phyloP scores from a whole-genome alignment of 129 eudicot species.

The Scalesia atractyloides region DNA sequence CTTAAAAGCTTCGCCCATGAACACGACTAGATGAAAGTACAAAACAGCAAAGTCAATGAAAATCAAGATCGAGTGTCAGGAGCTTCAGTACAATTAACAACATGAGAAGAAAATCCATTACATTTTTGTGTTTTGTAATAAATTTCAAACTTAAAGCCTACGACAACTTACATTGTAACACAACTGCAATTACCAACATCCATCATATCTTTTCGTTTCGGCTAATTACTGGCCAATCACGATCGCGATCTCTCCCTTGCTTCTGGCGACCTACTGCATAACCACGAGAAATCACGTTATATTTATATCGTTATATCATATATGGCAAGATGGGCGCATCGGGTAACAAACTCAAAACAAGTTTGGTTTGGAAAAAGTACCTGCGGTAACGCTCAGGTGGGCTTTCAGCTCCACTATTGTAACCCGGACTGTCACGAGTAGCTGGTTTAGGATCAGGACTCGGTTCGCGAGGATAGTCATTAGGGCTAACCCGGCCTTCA shows the following conservation, averaged over 20 bases:
- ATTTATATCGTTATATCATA: background rate
- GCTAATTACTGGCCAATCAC: slow-evolving; percentile 1
- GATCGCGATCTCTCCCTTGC: slow-evolving; percentile 58
- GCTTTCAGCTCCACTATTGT: slow-evolving; percentile 55
- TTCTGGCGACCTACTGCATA: slow-evolving; percentile 52
- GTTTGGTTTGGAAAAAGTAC: slow-evolving; percentile 31
- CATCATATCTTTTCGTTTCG: background rate
- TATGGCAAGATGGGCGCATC: background rate
- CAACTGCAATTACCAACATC: slow-evolving; percentile 6
- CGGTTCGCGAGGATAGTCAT: slow-evolving; percentile 43
- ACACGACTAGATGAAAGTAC: background rate
- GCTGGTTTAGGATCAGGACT: slow-evolving; percentile 44
- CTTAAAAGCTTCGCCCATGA: no score
- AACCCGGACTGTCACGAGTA: slow-evolving; percentile 43
- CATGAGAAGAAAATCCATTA: background rate
- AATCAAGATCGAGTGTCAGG: slow-evolving; percentile 7
- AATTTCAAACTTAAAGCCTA: slow-evolving; percentile 4
- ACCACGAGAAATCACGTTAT: background rate
- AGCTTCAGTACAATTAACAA: slow-evolving; percentile 14
- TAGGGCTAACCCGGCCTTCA: slow-evolving; percentile 44
- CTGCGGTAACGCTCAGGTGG: slow-evolving; percentile 53
- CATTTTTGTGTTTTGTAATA: background rate
- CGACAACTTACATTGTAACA: slow-evolving; percentile 2
- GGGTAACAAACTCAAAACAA: background rate
- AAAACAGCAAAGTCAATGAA: background rate